Conservation (phyloP, 805 yeast genomes). For the Starmerella stellata region DNA sequence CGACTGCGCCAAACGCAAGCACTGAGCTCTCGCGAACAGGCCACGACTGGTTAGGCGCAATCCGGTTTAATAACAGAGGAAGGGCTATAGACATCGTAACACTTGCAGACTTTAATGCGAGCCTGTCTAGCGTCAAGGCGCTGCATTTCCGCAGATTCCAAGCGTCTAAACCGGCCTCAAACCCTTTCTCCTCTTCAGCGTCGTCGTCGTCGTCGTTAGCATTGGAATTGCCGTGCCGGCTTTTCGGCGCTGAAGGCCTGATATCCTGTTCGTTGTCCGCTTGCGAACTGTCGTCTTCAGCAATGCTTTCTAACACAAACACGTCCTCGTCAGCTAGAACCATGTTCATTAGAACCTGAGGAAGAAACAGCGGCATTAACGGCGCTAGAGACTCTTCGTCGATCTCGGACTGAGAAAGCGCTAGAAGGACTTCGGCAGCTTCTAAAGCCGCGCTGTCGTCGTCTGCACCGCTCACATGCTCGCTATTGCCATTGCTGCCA, state of each 20-base stretch:
- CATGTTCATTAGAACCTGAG: conserved; percentile 63
- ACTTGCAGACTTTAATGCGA: conserved; percentile 50
- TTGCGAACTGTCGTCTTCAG: conserved; percentile 56
- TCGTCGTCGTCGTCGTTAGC: conserved; percentile 35
- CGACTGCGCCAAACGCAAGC: conserved; percentile 85
- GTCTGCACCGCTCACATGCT: too few species aligned
- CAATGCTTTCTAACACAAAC: conserved; percentile 41
- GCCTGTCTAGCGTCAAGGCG: conserved; percentile 76
- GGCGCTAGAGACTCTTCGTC: conserved; percentile 39
- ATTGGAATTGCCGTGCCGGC: conserved; percentile 31
- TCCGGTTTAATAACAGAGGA: conserved; percentile 56
- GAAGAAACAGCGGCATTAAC: conserved; percentile 47
- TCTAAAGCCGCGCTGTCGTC: conserved; percentile 70
- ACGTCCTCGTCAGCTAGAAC: conserved; percentile 74
- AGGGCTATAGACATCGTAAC: conserved; percentile 48
- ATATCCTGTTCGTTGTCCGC: conserved; percentile 81
- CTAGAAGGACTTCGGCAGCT: conserved; percentile 79
- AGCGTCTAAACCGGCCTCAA: conserved; percentile 45
- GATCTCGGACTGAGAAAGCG: conserved; percentile 45
- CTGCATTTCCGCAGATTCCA: conserved; percentile 91
- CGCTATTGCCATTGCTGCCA: too few species aligned
- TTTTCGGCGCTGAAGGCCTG: conserved; percentile 58
- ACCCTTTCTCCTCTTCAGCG: conserved; percentile 58
- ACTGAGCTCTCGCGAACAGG: conserved; percentile 83
- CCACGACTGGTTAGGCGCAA: conserved; percentile 54